Conservation (phyloP, 176 grass and related monocot species). For the Microstegium vimineum region DNA sequence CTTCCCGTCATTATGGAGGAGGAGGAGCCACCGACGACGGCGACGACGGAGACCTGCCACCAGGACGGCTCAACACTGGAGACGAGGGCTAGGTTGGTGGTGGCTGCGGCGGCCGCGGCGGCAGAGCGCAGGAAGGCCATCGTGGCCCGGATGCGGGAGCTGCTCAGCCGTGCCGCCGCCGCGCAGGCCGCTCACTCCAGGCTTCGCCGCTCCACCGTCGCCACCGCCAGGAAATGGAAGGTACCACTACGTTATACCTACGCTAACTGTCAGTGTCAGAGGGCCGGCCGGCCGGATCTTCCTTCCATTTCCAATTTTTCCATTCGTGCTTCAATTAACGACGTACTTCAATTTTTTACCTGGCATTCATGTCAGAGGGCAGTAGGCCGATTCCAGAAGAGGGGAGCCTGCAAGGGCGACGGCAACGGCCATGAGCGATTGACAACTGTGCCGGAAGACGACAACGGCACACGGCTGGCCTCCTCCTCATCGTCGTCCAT, state of each 20-base stretch:
- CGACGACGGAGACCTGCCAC: background rate
- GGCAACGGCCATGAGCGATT: background rate
- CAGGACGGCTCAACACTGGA: background rate
- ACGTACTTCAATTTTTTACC: no score
- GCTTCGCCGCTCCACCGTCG: conserved; percentile 5
- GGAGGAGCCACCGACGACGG: background rate
- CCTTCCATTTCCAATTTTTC: background rate
- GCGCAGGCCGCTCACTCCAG: conserved; percentile 11
- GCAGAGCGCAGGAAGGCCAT: conserved; percentile 23
- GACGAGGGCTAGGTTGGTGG: no score
- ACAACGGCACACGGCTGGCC: background rate
- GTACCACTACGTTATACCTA: background rate
- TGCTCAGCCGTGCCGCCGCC: conserved; percentile 15
- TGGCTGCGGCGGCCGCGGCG: no score
- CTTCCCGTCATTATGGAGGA: conserved; percentile 30
- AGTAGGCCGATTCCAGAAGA: conserved; percentile 11
- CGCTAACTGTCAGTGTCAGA: background rate
- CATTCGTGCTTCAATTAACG: background rate
- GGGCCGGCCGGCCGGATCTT: background rate
- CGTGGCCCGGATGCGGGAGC: conserved; percentile 32
- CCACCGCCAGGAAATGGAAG: conserved; percentile 37
- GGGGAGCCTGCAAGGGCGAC: background rate
- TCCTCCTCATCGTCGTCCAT: background rate
- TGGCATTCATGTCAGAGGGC: conserved; percentile 1
- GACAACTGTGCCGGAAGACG: background rate